Evolutionary conservation across 148 eudicot species (phyloP).

Genomic region (Chenopodium quinoa): DNA sequence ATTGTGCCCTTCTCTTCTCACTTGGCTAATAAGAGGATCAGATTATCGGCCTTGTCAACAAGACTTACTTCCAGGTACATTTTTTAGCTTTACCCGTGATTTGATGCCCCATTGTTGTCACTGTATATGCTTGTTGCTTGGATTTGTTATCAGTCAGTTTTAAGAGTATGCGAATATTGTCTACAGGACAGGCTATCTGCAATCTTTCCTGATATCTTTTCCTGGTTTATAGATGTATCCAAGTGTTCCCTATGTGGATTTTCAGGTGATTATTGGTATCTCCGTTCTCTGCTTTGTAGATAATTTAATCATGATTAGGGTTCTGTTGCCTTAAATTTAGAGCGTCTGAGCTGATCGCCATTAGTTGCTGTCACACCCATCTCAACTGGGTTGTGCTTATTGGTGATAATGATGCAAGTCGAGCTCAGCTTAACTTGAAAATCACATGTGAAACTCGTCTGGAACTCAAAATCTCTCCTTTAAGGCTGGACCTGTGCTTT

Average conservation of each 20-base stretch:
- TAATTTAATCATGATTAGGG: not conserved
- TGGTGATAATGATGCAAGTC: not conserved
- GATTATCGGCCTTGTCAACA: not conserved
- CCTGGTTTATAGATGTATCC: not conserved
- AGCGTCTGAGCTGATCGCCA: not conserved
- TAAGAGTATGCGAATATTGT: not conserved
- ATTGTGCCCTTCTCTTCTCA: slow-evolving; percentile 9
- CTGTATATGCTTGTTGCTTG: not conserved
- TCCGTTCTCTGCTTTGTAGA: not conserved
- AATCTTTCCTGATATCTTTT: not conserved
- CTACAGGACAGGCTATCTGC: not conserved
- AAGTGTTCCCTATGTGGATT: not conserved
- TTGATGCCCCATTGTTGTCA: slow-evolving; percentile 15
- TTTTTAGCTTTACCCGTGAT: not conserved
- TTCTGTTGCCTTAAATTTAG: not conserved
- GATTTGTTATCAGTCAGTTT: not conserved
- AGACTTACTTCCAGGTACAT: slow-evolving; percentile 12
- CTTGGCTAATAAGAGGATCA: slow-evolving; percentile 9
- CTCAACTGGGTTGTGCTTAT: not conserved
- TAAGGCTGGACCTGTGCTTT: not conserved
- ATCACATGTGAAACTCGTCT: not conserved
- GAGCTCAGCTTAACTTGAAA: not conserved
- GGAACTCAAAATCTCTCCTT: not conserved
- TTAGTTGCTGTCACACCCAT: not conserved
- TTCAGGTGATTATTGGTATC: not conserved